Percentiles rank a stretch among this genome's conserved stretches.
Evolutionary conservation across 2,329 filamentous ascomycete genomes (phyloP).

Genomic region (Alternaria sp.): DNA sequence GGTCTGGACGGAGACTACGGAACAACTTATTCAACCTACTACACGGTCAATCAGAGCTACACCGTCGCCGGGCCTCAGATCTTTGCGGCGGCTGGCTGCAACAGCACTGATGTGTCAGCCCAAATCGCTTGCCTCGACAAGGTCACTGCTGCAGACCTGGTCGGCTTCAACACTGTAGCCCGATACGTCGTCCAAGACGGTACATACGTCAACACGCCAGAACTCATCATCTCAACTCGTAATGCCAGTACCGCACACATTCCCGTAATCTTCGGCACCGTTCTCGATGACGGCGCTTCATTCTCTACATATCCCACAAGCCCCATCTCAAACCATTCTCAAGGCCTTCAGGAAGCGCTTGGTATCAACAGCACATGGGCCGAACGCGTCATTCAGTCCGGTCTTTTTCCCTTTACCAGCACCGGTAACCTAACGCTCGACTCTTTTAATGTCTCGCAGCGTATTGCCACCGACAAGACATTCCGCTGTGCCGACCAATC

Average conservation of each 20-base stretch:
- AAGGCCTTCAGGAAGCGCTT: conserved; percentile 55
- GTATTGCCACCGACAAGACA: conserved; percentile 63
- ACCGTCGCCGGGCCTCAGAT: conserved; percentile 58
- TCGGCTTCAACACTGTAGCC: conserved; percentile 50
- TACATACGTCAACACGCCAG: conserved; percentile 59
- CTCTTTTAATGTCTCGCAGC: conserved; percentile 62
- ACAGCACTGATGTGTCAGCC: conserved; percentile 51
- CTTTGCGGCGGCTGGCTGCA: conserved; percentile 60
- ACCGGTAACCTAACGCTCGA: conserved; percentile 61
- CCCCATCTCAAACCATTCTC: conserved; percentile 49
- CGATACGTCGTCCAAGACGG: conserved; percentile 66
- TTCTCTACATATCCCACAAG: conserved; percentile 58
- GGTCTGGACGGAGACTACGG: conserved; percentile 64
- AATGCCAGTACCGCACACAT: conserved; percentile 57
- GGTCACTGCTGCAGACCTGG: conserved; percentile 53
- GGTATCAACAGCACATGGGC: conserved; percentile 53
- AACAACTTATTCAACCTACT: conserved; percentile 64
- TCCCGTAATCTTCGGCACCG: conserved; percentile 63
- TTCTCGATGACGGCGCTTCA: conserved; percentile 62
- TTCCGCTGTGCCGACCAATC: conserved; percentile 68
- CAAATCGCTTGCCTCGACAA: conserved; percentile 62
- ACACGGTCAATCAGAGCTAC: conserved; percentile 61
- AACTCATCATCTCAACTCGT: conserved; percentile 53
- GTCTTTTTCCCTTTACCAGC: conserved; percentile 59
- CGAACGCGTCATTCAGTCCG: conserved; percentile 42